phyloP scores from a whole-genome alignment of 164 flowering plant genomes.

The Nymphaea colorata region DNA sequence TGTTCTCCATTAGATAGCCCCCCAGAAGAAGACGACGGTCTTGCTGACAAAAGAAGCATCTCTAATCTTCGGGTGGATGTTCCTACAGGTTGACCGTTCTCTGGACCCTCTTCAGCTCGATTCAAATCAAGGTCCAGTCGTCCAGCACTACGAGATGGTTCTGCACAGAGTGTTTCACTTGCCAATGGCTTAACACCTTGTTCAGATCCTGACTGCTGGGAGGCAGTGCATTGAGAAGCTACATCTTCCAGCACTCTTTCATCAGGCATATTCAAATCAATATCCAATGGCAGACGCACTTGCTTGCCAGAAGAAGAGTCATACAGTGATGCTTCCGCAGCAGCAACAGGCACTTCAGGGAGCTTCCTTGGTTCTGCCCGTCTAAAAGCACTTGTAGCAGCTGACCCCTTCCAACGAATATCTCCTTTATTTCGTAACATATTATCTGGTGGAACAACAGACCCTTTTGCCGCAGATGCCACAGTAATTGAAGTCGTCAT shows the following conservation, averaged over 20 bases:
- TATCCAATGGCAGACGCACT: constrained; percentile 41
- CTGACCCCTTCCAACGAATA: constrained; percentile 95
- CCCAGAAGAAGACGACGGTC: constrained; percentile 18
- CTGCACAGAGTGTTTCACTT: neutral
- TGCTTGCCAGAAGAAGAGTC: constrained; percentile 30
- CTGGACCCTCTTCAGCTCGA: constrained; percentile 49
- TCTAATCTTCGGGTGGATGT: constrained; percentile 20
- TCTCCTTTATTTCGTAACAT: constrained; percentile 34
- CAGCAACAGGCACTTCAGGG: constrained; percentile 25
- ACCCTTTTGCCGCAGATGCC: constrained; percentile 85
- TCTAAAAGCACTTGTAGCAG: constrained; percentile 96
- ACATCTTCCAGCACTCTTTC: constrained; percentile 54
- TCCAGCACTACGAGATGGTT: constrained; percentile 27
- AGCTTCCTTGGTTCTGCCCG: constrained; percentile 85
- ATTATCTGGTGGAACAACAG: constrained; percentile 71
- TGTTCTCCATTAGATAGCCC: constrained; percentile 32
- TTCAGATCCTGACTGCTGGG: constrained; percentile 7
- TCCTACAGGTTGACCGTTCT: constrained; percentile 21
- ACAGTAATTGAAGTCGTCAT: constrained; percentile 63
- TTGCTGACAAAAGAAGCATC: constrained; percentile 15
- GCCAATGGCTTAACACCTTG: neutral
- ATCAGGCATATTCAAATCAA: constrained; percentile 82
- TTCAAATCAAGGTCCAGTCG: constrained; percentile 89
- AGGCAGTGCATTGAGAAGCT: constrained; percentile 14
- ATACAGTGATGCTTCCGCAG: constrained; percentile 10